Evolutionary conservation across 1,284 basidiomycete species (phyloP).

Genomic region (Polyporus tsugae): DNA sequence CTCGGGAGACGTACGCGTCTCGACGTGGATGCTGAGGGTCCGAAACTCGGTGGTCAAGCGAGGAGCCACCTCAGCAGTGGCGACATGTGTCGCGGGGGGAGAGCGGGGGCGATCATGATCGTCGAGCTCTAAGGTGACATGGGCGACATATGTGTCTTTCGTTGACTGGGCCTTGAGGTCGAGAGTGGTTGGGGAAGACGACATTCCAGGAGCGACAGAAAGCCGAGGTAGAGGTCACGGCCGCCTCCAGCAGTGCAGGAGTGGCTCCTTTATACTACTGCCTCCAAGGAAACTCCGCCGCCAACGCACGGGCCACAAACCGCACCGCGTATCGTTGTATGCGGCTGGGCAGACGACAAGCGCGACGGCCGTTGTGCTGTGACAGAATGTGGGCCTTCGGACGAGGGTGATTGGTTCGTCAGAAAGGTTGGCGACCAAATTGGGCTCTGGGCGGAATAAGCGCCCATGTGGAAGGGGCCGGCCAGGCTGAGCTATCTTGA

Average conservation of each 20-base stretch:
- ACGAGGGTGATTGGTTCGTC: background rate
- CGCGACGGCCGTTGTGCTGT: background rate
- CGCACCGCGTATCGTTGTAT: background rate
- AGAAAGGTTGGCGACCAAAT: background rate
- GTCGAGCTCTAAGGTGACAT: constrained; percentile 19
- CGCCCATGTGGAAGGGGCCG: background rate
- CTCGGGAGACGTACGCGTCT: constrained; percentile 14
- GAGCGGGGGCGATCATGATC: background rate
- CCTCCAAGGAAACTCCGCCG: background rate
- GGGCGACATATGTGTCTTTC: constrained; percentile 6
- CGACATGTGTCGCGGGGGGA: background rate
- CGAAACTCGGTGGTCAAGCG: constrained; percentile 38
- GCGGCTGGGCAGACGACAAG: background rate
- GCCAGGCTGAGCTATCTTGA: too few relatives aligned
- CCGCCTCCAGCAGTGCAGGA: background rate
- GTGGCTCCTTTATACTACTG: background rate
- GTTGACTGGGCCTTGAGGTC: constrained; percentile 23
- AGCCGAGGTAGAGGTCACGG: background rate
- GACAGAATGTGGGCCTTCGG: background rate
- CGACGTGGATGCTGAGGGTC: constrained; percentile 36
- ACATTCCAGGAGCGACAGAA: constrained; percentile 3
- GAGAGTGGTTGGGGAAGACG: constrained; percentile 8
- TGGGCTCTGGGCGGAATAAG: background rate
- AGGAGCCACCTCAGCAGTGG: constrained; percentile 9
- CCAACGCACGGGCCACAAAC: background rate